A percentile compares a stretch with the other conserved stretches of the same genome.
phyloP scores from a whole-genome alignment of 2,329 filamentous ascomycete genomes.

The Colletotrichum godetiae region DNA sequence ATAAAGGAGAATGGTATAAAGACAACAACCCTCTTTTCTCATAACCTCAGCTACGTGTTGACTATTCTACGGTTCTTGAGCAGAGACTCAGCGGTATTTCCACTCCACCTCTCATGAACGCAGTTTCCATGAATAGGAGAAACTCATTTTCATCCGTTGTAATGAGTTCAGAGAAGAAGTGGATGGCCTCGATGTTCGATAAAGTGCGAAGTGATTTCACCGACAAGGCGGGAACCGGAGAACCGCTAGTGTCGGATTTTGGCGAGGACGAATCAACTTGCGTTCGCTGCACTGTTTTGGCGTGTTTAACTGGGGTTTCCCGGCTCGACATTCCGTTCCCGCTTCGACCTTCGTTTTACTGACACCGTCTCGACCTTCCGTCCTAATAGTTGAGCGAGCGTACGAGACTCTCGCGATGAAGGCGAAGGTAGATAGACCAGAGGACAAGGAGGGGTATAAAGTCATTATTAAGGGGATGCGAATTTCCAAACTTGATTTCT shows the following conservation, averaged over 20 bases:
- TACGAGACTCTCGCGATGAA: background rate
- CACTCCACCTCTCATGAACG: too few species aligned
- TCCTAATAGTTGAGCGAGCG: background rate
- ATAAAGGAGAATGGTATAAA: too few species aligned
- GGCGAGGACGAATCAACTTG: background rate
- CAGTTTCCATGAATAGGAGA: too few species aligned
- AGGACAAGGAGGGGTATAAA: background rate
- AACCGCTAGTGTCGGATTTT: background rate
- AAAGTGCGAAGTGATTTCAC: background rate
- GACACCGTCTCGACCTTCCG: constrained; percentile 8
- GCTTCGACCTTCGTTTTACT: background rate
- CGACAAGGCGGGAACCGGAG: background rate
- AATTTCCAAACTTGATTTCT: background rate
- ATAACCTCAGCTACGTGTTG: too few species aligned
- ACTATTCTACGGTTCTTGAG: too few species aligned
- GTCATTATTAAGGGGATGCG: rapidly evolving
- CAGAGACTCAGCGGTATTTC: too few species aligned
- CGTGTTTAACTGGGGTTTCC: background rate
- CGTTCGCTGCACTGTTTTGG: background rate
- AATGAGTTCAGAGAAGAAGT: too few species aligned
- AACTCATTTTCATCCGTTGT: too few species aligned
- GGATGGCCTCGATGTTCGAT: too few species aligned
- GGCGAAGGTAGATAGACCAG: too few species aligned
- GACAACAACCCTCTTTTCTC: too few species aligned
- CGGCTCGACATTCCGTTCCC: background rate